A percentile compares a stretch with the other conserved stretches of the same genome.
Evolutionary conservation across 2,329 filamentous ascomycete species (phyloP).

Genomic region (Trichothecium sympodiale): DNA sequence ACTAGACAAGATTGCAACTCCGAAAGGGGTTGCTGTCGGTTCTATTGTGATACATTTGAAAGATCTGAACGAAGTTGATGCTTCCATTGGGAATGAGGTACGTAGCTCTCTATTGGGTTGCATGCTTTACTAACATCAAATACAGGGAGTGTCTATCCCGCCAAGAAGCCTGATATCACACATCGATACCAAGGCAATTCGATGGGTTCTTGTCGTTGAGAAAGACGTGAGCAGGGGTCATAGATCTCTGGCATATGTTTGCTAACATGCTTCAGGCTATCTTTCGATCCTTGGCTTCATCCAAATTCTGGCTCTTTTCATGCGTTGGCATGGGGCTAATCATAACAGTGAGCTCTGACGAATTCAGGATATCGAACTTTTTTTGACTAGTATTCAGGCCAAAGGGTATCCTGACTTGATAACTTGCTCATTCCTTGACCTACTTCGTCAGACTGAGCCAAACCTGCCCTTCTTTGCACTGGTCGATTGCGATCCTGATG

Average conservation of each 20-base stretch:
- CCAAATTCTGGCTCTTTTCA: constrained; percentile 40
- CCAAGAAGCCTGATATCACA: constrained; percentile 33
- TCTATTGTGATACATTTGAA: constrained; percentile 34
- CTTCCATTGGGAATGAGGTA: constrained; percentile 18
- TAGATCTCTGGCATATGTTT: background rate
- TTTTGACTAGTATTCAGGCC: constrained; percentile 36
- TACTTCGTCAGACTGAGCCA: constrained; percentile 35
- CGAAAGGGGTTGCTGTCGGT: constrained; percentile 61
- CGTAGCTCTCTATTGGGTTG: background rate
- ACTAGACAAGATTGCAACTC: constrained; percentile 50
- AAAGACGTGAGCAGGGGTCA: constrained; percentile 51
- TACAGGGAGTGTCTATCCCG: constrained; percentile 52
- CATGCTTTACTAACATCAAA: constrained; percentile 6
- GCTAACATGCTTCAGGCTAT: constrained; percentile 45
- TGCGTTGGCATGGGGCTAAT: constrained; percentile 48
- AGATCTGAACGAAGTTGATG: constrained; percentile 28
- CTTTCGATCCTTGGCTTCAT: constrained; percentile 54
- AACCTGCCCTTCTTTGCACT: constrained; percentile 49
- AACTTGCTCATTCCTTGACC: constrained; percentile 53
- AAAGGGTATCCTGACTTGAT: constrained; percentile 75
- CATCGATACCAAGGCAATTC: constrained; percentile 35
- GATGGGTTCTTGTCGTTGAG: constrained; percentile 65
- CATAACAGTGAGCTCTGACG: constrained; percentile 43
- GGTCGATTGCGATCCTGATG: constrained; percentile 68
- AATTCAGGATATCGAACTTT: background rate